These are phyloP conservation scores for Syzygium malaccense DNA, from an alignment of 441 rosid genomes.

Conservation along the genomic window DNA sequence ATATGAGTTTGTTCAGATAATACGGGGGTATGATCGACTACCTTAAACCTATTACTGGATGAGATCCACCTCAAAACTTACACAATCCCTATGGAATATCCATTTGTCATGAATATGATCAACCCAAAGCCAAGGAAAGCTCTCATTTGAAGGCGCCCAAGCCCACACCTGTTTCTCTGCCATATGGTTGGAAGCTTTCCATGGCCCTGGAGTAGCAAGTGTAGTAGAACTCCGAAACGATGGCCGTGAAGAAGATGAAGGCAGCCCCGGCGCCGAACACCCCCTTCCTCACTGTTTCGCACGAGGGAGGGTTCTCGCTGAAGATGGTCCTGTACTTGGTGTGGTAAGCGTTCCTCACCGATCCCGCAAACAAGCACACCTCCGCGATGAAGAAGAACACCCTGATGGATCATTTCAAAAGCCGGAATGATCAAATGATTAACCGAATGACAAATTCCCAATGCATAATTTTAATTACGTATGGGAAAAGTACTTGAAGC, in stretches of 20 bases:
- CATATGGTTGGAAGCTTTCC: slow-evolving; percentile 29
- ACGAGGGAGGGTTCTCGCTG: slow-evolving; percentile 42
- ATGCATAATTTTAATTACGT: background rate
- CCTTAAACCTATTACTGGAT: background rate
- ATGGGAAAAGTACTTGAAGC: background rate
- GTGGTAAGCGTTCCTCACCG: slow-evolving; percentile 68
- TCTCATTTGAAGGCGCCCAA: slow-evolving; percentile 48
- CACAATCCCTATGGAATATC: background rate
- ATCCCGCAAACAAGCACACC: slow-evolving; percentile 55
- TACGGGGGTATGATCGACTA: background rate
- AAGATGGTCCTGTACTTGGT: slow-evolving; percentile 56
- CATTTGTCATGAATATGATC: slow-evolving; percentile 7
- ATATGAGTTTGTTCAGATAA: background rate
- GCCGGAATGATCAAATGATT: background rate
- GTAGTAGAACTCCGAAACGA: slow-evolving; percentile 54
- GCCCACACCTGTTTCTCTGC: slow-evolving; percentile 31
- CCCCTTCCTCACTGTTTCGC: slow-evolving; percentile 55
- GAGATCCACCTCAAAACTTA: background rate
- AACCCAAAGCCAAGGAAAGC: background rate
- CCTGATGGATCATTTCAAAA: slow-evolving; percentile 22
- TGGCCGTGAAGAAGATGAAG: slow-evolving; percentile 44
- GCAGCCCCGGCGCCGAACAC: slow-evolving; percentile 69
- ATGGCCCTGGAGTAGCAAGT: slow-evolving; percentile 41
- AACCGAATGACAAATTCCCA: too few relatives aligned
- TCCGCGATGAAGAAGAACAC: slow-evolving; percentile 58